Conservation (phyloP, 768 basidiomycete genomes). For the Amanita rubescens region DNA sequence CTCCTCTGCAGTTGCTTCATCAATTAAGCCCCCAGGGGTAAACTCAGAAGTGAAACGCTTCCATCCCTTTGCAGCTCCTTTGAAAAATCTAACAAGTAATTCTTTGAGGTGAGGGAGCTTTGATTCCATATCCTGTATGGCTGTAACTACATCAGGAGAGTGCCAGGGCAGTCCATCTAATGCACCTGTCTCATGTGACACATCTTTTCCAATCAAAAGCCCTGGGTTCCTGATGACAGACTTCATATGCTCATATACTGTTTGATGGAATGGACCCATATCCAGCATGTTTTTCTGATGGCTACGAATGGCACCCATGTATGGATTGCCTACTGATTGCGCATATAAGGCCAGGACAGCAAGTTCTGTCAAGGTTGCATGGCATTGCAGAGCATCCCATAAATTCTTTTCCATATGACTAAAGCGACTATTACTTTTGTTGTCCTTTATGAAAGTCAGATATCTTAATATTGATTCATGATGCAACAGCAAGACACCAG, state of each 20-base stretch:
- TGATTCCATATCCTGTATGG: neutral
- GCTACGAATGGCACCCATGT: slow-evolving; percentile 18
- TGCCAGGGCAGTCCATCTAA: slow-evolving; percentile 8
- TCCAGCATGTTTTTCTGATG: slow-evolving; percentile 17
- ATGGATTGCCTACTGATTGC: slow-evolving; percentile 17
- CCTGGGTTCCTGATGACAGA: slow-evolving; percentile 15
- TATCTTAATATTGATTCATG: slow-evolving; percentile 17
- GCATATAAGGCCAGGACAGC: slow-evolving; percentile 19
- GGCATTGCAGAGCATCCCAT: slow-evolving; percentile 14
- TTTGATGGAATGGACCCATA: slow-evolving; percentile 17
- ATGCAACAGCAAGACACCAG: slow-evolving; percentile 18
- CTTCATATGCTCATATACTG: slow-evolving; percentile 11
- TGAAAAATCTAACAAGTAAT: slow-evolving; percentile 5
- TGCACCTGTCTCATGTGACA: neutral
- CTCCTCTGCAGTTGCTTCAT: slow-evolving; percentile 7
- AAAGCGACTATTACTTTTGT: slow-evolving; percentile 20
- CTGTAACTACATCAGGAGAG: neutral
- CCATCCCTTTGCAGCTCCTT: slow-evolving; percentile 1
- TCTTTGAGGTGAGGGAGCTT: slow-evolving; percentile 1
- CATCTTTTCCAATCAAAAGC: slow-evolving; percentile 20
- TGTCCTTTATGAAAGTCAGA: slow-evolving; percentile 8
- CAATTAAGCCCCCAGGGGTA: slow-evolving; percentile 4
- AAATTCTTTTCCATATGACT: slow-evolving; percentile 29
- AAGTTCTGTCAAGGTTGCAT: slow-evolving; percentile 22
- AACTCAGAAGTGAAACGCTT: neutral